Evolutionary conservation across 2,329 filamentous ascomycete genomes (phyloP).

Genomic region (Leptographium flavum): DNA sequence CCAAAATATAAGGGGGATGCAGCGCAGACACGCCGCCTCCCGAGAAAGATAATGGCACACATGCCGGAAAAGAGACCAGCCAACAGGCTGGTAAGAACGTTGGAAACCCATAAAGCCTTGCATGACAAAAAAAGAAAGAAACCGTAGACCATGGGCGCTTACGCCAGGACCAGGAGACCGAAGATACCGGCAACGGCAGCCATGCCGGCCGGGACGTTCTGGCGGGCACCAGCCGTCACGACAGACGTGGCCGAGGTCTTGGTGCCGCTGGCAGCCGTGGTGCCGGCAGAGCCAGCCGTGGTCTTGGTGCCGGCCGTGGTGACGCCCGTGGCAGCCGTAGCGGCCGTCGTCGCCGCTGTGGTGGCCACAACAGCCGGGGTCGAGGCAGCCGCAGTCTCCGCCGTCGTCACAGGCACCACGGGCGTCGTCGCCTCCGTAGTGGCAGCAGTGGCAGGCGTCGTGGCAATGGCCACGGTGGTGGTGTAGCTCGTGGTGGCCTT

Average conservation of each 20-base stretch:
- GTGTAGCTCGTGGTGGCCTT: slow-evolving; percentile 19
- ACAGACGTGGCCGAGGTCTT: slow-evolving; percentile 13
- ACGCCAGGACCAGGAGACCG: slow-evolving; percentile 22
- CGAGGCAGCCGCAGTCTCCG: background rate
- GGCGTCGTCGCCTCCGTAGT: too few relatives aligned
- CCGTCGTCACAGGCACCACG: background rate
- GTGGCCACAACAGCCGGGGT: background rate
- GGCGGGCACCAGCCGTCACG: slow-evolving; percentile 17
- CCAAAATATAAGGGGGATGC: too few relatives aligned
- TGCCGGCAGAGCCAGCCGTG: slow-evolving; percentile 5
- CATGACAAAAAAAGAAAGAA: too few relatives aligned
- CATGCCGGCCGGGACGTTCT: slow-evolving; percentile 18
- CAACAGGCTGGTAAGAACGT: too few relatives aligned
- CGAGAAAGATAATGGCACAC: too few relatives aligned
- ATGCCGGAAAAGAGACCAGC: too few relatives aligned
- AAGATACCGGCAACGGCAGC: slow-evolving; percentile 24
- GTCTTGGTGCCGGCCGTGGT: slow-evolving; percentile 11
- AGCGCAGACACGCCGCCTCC: too few relatives aligned
- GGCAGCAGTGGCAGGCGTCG: slow-evolving; percentile 14
- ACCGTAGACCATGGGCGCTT: background rate
- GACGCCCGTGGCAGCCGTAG: slow-evolving; percentile 18
- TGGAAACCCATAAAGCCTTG: too few relatives aligned
- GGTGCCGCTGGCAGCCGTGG: background rate
- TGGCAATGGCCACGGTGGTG: slow-evolving; percentile 20
- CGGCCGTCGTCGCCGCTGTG: slow-evolving; percentile 3